Conservation (phyloP, 2,329 filamentous ascomycete genomes). For the Hypoxylon sp. region DNA sequence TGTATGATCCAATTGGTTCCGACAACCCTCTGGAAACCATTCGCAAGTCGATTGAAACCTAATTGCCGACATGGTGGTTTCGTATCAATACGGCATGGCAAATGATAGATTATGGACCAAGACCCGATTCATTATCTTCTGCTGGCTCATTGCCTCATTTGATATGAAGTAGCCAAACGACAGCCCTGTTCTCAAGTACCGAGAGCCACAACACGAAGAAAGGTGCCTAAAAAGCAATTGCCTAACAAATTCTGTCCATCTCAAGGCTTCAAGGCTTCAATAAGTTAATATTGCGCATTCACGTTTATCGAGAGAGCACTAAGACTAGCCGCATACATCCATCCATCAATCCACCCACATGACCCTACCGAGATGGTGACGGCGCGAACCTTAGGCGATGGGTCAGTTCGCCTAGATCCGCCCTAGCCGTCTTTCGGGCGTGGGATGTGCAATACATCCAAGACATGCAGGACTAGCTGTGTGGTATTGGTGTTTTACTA, state of each 20-base stretch:
- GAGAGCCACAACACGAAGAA: conserved; percentile 16
- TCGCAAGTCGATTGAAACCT: conserved; percentile 24
- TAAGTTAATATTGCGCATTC: conserved; percentile 22
- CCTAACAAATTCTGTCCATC: conserved; percentile 27
- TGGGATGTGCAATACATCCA: conserved; percentile 6
- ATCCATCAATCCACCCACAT: conserved; percentile 26
- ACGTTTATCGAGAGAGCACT: conserved; percentile 17
- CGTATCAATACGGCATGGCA: conserved; percentile 17
- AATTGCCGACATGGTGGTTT: conserved; percentile 27
- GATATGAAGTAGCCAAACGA: conserved; percentile 1
- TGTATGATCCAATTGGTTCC: conserved; percentile 21
- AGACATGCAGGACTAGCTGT: conserved; percentile 15
- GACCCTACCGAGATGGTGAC: conserved; percentile 18
- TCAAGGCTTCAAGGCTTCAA: conserved; percentile 7
- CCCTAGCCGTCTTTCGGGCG: conserved; percentile 29
- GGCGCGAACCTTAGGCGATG: conserved; percentile 22
- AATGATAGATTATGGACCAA: conserved; percentile 8
- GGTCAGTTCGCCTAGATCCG: conserved; percentile 35
- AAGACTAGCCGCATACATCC: conserved; percentile 1
- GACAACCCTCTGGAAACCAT: conserved; percentile 5
- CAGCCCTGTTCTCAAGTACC: conserved; percentile 19
- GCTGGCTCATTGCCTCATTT: conserved; percentile 26
- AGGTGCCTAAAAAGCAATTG: conserved; percentile 34
- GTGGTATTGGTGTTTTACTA: too few species aligned
- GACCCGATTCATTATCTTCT: conserved; percentile 6